Conservation (phyloP, 2,329 filamentous ascomycete genomes). For the Lachnellula suecica region DNA sequence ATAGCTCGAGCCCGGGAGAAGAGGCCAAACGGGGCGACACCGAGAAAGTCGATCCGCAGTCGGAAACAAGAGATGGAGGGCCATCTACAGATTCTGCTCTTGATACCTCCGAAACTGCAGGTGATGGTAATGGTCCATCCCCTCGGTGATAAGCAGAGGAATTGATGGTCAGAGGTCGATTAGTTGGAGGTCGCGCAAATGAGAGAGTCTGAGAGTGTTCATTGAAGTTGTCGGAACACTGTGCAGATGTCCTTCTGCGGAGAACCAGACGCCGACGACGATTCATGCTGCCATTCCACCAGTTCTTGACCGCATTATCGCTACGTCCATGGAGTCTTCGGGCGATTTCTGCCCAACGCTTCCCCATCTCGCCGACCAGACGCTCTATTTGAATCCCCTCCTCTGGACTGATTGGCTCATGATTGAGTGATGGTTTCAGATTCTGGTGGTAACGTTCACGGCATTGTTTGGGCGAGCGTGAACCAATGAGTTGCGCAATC, state of each 20-base stretch:
- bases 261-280: constrained; percentile 51
- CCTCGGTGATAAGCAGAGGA: constrained; percentile 34
- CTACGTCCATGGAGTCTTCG: constrained; percentile 78
- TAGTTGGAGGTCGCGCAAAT: constrained; percentile 24
- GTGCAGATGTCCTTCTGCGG: constrained; percentile 28
- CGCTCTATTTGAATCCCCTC: constrained; percentile 74
- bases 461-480: constrained; percentile 90
- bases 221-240: constrained; percentile 25
- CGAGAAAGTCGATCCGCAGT: constrained; percentile 62
- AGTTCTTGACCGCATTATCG: constrained; percentile 96
- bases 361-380: constrained; percentile 75
- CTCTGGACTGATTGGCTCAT: constrained; percentile 68
- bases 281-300: constrained; percentile 95
- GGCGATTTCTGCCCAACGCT: constrained; percentile 92
- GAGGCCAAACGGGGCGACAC: constrained; percentile 47
- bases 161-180: constrained; percentile 18
- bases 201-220: constrained; percentile 34
- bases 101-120: constrained; percentile 63
- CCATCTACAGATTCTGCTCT: constrained; percentile 54
- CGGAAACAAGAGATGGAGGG: constrained; percentile 70
- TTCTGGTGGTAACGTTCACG: constrained; percentile 94
- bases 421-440: constrained; percentile 73
- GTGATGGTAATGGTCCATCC: constrained; percentile 63
- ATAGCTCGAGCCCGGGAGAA: constrained; percentile 32
- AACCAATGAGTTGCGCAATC: constrained; percentile 73